A percentile compares a stretch with the other conserved stretches of the same genome.
phyloP scores from a whole-genome alignment of 148 eudicot genomes.

The Cornus suecica region DNA sequence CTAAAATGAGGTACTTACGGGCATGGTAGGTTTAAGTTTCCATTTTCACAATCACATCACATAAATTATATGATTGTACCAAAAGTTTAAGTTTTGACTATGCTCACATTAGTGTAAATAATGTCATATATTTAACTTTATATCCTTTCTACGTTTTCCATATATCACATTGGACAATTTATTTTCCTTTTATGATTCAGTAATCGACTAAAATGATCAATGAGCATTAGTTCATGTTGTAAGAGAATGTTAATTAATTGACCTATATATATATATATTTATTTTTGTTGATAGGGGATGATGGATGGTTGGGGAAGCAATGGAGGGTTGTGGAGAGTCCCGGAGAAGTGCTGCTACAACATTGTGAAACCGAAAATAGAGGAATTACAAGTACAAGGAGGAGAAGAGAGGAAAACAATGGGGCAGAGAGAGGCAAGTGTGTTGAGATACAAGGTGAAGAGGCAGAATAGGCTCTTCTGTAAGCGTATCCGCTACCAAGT shows the following conservation, averaged over 20 bases:
- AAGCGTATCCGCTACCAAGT: conserved; percentile 68
- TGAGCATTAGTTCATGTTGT: background rate
- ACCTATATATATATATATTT: background rate
- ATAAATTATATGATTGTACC: too few species aligned
- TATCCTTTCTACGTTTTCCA: too few species aligned
- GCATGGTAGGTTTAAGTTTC: too few species aligned
- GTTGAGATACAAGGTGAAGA: conserved; percentile 70
- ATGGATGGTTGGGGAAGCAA: conserved; percentile 24
- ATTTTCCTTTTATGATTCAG: too few species aligned
- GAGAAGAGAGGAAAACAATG: conserved; percentile 17
- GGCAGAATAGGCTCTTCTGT: conserved; percentile 66
- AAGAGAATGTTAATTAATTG: background rate
- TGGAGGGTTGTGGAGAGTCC: conserved; percentile 39
- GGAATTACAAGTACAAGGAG: conserved; percentile 4
- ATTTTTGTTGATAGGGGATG: conserved; percentile 6
- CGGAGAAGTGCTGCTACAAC: conserved; percentile 19
- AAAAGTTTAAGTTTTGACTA: too few species aligned
- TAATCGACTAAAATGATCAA: too few species aligned
- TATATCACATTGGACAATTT: too few species aligned
- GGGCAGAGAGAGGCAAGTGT: conserved; percentile 62
- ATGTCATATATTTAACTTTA: too few species aligned
- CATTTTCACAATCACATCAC: too few species aligned
- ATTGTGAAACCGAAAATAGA: background rate
- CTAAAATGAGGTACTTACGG: too few species aligned
- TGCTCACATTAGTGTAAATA: too few species aligned